Evolutionary conservation across 257 asterid species (phyloP).

Genomic region (Rauvolfia tetraphylla): DNA sequence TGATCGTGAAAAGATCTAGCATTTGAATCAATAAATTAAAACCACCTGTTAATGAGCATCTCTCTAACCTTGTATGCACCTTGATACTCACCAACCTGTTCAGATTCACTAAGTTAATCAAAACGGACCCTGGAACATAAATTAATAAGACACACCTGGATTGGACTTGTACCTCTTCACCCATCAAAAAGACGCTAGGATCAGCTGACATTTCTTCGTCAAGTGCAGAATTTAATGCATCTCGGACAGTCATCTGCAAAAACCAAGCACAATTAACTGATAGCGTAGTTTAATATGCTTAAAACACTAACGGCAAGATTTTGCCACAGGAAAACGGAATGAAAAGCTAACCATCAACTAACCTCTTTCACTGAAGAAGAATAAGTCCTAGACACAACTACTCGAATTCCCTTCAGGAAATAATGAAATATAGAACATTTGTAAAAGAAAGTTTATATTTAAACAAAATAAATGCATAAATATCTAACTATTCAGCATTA

Average conservation of each 20-base stretch:
- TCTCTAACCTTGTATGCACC: conserved; percentile 92
- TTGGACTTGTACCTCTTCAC: conserved; percentile 76
- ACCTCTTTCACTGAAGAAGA: conserved; percentile 73
- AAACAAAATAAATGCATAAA: background rate
- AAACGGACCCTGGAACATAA: background rate
- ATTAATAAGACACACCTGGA: conserved; percentile 6
- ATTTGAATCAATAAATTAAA: background rate
- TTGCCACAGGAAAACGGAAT: background rate
- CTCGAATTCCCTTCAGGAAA: conserved; percentile 43
- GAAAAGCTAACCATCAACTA: background rate
- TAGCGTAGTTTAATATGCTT: conserved; percentile 1
- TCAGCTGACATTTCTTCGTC: conserved; percentile 99
- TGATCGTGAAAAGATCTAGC: background rate
- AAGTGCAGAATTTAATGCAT: conserved; percentile 87
- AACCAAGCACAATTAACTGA: background rate
- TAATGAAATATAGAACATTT: background rate
- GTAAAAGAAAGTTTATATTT: background rate
- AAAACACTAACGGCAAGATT: background rate
- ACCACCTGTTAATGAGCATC: background rate
- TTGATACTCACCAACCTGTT: conserved; percentile 96
- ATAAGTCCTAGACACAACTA: conserved; percentile 52
- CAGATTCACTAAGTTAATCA: conserved; percentile 4
- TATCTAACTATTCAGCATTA: background rate
- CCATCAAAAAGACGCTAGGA: conserved; percentile 82
- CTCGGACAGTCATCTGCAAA: conserved; percentile 86